These are phyloP conservation scores for Spirogloea muscicola DNA, from an alignment of 139 green algal genomes.

Conservation along the genomic window DNA sequence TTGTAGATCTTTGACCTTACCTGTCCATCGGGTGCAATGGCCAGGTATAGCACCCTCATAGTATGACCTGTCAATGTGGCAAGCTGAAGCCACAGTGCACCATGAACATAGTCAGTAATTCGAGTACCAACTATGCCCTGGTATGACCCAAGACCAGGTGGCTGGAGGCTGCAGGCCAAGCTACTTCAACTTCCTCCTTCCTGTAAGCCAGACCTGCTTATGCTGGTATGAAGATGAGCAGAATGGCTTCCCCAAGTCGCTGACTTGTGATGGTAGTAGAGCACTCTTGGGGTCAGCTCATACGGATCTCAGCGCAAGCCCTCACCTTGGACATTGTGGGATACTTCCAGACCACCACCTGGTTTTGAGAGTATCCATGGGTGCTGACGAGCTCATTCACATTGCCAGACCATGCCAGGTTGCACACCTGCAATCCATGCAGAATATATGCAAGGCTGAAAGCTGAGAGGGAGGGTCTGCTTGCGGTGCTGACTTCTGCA, in stretches of 20 bases:
- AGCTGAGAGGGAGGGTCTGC: not conserved
- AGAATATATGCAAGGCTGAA: not conserved
- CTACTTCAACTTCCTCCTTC: too few relatives aligned
- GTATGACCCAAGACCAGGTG: not conserved
- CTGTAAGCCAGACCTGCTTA: too few relatives aligned
- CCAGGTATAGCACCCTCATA: conserved; percentile 89
- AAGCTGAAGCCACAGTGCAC: conserved; percentile 52
- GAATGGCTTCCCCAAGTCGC: not conserved
- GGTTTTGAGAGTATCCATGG: conserved; percentile 97
- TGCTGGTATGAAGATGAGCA: too few relatives aligned
- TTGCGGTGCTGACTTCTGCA: not conserved
- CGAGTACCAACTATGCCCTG: not conserved
- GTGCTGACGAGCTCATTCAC: conserved; percentile 97
- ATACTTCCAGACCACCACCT: conserved; percentile 88
- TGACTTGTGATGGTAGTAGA: not conserved
- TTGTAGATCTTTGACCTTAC: conserved; percentile 10
- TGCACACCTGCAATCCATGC: conserved; percentile 70
- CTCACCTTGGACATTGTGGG: conserved; percentile 70
- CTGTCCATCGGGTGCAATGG: conserved; percentile 82
- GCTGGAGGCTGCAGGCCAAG: too few relatives aligned
- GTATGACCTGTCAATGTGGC: conserved; percentile 92
- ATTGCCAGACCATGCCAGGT: conserved; percentile 92
- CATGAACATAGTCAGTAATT: conserved; percentile 4
- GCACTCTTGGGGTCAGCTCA: not conserved
- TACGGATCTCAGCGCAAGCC: not conserved